Conservation (phyloP, 768 basidiomycete genomes). For the Kwoniella sp. region DNA sequence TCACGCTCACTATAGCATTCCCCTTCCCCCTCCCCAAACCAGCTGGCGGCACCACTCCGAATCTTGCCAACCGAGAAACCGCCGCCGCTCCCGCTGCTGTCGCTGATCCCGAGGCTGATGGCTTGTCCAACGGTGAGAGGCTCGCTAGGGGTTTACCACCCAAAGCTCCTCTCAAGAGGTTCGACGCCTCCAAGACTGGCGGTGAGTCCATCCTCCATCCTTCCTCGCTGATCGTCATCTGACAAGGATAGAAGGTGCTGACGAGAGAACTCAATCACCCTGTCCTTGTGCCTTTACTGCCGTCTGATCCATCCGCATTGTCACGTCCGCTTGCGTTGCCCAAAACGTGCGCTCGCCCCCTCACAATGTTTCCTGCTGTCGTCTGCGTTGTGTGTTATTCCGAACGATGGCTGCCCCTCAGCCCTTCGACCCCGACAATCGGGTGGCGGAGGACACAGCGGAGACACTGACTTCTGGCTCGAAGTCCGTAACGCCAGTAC, state of each 20-base stretch:
- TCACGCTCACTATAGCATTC: not conserved
- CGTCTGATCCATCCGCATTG: too few species aligned
- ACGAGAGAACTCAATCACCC: too few species aligned
- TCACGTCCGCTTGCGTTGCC: too few species aligned
- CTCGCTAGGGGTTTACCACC: conserved; percentile 5
- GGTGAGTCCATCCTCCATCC: too few species aligned
- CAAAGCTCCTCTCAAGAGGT: conserved; percentile 12
- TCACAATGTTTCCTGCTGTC: too few species aligned
- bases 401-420: not conserved
- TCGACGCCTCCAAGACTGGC: not conserved
- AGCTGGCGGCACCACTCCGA: not conserved
- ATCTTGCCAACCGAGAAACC: too few species aligned
- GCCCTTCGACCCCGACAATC: conserved; percentile 3
- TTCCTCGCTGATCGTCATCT: too few species aligned
- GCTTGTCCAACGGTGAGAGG: conserved; percentile 4
- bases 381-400: not conserved
- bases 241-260: too few species aligned
- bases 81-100: not conserved
- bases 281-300: too few species aligned
- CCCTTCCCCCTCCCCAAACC: not conserved
- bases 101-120: not conserved
- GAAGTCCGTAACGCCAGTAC: not conserved
- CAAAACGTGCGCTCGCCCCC: too few species aligned
- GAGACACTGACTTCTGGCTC: not conserved
- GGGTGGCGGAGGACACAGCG: not conserved